Conservation (phyloP, 1,284 basidiomycete species). For the Phylloporus sp. region DNA sequence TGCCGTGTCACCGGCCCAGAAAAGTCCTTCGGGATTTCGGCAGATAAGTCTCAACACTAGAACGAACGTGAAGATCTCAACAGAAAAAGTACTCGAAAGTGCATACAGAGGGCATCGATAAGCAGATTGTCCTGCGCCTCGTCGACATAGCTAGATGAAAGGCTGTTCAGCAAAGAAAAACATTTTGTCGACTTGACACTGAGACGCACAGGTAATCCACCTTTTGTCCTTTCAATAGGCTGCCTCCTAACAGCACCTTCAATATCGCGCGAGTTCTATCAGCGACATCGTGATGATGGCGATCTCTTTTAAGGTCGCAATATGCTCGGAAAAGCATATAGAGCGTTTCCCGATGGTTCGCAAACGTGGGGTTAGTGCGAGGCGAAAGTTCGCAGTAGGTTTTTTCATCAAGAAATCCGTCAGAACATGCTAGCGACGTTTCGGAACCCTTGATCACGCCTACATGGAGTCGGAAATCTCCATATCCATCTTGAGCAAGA, state of each 20-base stretch:
- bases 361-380: constrained; percentile 64
- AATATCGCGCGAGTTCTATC: constrained; percentile 66
- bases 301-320: constrained; percentile 52
- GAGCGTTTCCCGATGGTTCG: constrained; percentile 53
- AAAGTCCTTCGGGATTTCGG: too few relatives aligned
- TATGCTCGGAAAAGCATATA: constrained; percentile 69
- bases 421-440: constrained; percentile 44
- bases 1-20: too few relatives aligned
- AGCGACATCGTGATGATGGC: too few relatives aligned
- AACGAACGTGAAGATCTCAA: too few relatives aligned
- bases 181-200: too few relatives aligned
- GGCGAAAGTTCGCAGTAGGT: constrained; percentile 58
- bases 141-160: too few relatives aligned
- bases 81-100: too few relatives aligned
- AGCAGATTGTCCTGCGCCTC: too few relatives aligned
- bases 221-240: constrained; percentile 49
- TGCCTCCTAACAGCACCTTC: constrained; percentile 41
- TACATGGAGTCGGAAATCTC: constrained; percentile 30
- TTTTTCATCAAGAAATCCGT: constrained; percentile 51
- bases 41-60: too few relatives aligned
- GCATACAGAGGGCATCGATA: too few relatives aligned
- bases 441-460: constrained; percentile 77
- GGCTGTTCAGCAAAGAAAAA: too few relatives aligned
- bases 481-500: constrained; percentile 49
- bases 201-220: too few relatives aligned